These are phyloP conservation scores for Fistulina hepatica DNA, from an alignment of 1,284 basidiomycete species.

Conservation along the genomic window DNA sequence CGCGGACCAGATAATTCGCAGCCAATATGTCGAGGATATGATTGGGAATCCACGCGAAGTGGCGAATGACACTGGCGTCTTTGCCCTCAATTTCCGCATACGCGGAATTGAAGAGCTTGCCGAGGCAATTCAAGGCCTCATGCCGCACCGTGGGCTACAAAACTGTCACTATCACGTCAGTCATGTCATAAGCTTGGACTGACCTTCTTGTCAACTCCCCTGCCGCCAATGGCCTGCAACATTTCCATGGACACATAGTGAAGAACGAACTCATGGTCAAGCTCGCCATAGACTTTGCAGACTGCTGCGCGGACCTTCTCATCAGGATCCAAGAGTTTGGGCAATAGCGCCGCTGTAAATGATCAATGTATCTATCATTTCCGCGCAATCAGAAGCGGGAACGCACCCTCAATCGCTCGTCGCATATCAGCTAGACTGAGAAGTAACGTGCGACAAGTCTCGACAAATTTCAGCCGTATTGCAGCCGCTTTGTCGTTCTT, in stretches of 20 bases:
- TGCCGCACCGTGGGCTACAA: constrained; percentile 65
- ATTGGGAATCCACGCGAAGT: constrained; percentile 93
- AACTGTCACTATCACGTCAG: background rate
- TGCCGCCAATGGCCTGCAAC: constrained; percentile 55
- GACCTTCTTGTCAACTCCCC: constrained; percentile 84
- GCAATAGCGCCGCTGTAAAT: constrained; percentile 54
- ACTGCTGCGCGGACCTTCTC: constrained; percentile 84
- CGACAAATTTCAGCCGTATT: constrained; percentile 76
- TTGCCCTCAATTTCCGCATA: constrained; percentile 85
- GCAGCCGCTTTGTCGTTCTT: constrained; percentile 65
- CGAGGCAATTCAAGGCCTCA: constrained; percentile 73
- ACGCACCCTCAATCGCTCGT: constrained; percentile 59
- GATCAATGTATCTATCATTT: constrained; percentile 4
- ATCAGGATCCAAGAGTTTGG: constrained; percentile 78
- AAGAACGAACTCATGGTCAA: constrained; percentile 86
- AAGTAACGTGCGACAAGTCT: constrained; percentile 56
- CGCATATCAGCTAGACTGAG: constrained; percentile 58
- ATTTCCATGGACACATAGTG: constrained; percentile 68
- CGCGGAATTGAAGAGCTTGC: constrained; percentile 72
- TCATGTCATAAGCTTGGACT: constrained; percentile 8
- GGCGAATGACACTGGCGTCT: constrained; percentile 59
- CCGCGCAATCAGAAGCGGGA: constrained; percentile 6
- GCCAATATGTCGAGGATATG: constrained; percentile 56
- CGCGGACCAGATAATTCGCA: background rate
- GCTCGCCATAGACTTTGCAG: constrained; percentile 70